Evolutionary conservation across 2,329 filamentous ascomycete genomes (phyloP).

Genomic region (Plectosphaerella cucumerina): DNA sequence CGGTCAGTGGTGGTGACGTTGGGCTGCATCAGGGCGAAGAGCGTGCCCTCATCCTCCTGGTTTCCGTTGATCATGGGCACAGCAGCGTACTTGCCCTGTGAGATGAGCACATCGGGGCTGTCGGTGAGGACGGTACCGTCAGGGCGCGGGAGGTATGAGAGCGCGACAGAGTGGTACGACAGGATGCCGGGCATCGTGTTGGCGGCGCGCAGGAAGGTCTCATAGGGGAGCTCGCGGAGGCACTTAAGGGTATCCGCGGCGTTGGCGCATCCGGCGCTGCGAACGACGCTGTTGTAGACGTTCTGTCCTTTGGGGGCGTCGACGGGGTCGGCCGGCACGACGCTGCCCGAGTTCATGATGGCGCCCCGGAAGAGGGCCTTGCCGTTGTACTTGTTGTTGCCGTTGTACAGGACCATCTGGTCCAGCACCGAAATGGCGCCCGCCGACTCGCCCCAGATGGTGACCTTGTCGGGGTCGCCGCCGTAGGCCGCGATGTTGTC

Average conservation of each 20-base stretch:
- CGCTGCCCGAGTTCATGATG: slow-evolving; percentile 72
- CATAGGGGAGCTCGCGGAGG: slow-evolving; percentile 57
- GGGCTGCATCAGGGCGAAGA: slow-evolving; percentile 66
- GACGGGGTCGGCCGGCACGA: slow-evolving; percentile 58
- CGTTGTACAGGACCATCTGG: slow-evolving; percentile 71
- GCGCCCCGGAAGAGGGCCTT: slow-evolving; percentile 69
- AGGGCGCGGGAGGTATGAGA: slow-evolving; percentile 72
- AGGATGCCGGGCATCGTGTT: slow-evolving; percentile 68
- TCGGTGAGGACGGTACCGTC: slow-evolving; percentile 60
- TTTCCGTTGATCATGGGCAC: slow-evolving; percentile 60
- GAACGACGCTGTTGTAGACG: slow-evolving; percentile 59
- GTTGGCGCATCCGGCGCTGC: slow-evolving; percentile 55
- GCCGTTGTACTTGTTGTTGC: slow-evolving; percentile 70
- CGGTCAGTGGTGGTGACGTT: slow-evolving; percentile 61
- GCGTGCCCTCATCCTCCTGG: slow-evolving; percentile 76
- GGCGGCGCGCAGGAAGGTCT: slow-evolving; percentile 58
- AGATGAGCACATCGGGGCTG: slow-evolving; percentile 57
- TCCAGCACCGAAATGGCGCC: slow-evolving; percentile 71
- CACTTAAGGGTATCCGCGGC: slow-evolving; percentile 58
- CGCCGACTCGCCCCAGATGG: slow-evolving; percentile 73
- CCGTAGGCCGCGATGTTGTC: slow-evolving; percentile 76
- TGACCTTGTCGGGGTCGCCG: slow-evolving; percentile 73
- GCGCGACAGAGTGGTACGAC: slow-evolving; percentile 62
- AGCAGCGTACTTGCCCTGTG: slow-evolving; percentile 42
- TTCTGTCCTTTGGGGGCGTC: slow-evolving; percentile 63